A percentile compares a stretch with the other conserved stretches of the same genome.
These are phyloP conservation scores for Gardenia jasminoides DNA, from an alignment of 257 asterid species.

Conservation along the genomic window DNA sequence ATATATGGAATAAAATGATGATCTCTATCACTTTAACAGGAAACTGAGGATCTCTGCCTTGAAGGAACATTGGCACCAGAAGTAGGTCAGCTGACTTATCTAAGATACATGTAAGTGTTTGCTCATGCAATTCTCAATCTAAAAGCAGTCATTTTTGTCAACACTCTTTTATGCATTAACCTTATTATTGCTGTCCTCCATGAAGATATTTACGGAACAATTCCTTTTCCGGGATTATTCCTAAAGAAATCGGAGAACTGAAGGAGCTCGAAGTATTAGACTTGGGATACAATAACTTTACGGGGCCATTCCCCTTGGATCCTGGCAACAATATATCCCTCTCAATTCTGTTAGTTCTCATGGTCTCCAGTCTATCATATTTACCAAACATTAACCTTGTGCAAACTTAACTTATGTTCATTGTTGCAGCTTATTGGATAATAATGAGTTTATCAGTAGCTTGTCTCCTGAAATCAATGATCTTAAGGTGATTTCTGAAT, in stretches of 20 bases:
- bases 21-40: conserved; percentile 12
- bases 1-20: background rate
- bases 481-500: conserved; percentile 21
- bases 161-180: background rate
- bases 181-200: background rate
- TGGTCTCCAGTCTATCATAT: background rate
- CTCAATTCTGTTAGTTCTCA: conserved; percentile 29
- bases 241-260: conserved; percentile 28
- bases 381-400: background rate
- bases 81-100: conserved; percentile 19
- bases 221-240: conserved; percentile 32
- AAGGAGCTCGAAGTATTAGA: conserved; percentile 31
- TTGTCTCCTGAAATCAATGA: conserved; percentile 18
- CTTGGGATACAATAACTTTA: conserved; percentile 29
- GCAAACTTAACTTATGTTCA: background rate
- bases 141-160: background rate
- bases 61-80: conserved; percentile 37
- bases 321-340: conserved; percentile 22
- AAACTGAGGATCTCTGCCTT: conserved; percentile 33
- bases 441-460: conserved; percentile 21
- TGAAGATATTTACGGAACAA: conserved; percentile 37
- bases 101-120: conserved; percentile 30
- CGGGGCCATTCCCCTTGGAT: conserved; percentile 21
- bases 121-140: background rate
- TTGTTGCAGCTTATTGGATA: conserved; percentile 28